Evolutionary conservation across 768 basidiomycete genomes (phyloP), one percentile per base, ranked within the genome.

Genomic region (Psilocybe cyanescens): DNA sequence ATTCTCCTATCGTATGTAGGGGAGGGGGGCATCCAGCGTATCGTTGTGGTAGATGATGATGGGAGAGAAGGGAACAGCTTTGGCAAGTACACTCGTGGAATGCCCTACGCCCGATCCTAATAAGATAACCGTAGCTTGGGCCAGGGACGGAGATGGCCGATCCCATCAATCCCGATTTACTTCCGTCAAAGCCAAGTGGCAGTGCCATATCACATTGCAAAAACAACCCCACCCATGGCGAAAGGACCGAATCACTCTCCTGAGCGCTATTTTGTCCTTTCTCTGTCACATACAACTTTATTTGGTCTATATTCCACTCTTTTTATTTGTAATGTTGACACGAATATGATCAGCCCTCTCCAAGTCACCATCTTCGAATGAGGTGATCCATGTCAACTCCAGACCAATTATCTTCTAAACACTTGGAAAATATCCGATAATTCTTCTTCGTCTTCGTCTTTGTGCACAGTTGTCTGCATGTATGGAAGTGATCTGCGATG

Each of bases 11-110:
- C 72, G 60, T 73, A 70, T 39, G 72, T 61, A 60, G 74, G 66
- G 64, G 71, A 63, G 62, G 74, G 67, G 60, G 76, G 78, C 78
- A 81, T 79, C 60, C 19, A 35, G 52, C 24, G 2, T 12, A 55
- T 50, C 66, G 61, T 66, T 71, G 67, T 68, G 69, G 65, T 61
- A 63, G 72, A 64, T 67, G 68, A 69, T 69, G 68, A 69, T 69
- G 68, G 68, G 68, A 64, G 68, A 63, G 64, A 61, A 69, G 62
- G 58, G 54, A 58, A 55, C 60, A 46, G 61, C 39, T 37, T 49
- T 51, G 58, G 61, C 59, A 55, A 44, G 41, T 56, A 45, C 44
- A 53, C n/a, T 53, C 49, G 51, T 55, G 55, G 58, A 46, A 61
- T 47, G 64, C 44, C 59, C 58, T 58, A n/a, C 46, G 57, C 62